Evolutionary conservation across 2,329 filamentous ascomycete genomes (phyloP).

Genomic region (Monilinia fructicola): DNA sequence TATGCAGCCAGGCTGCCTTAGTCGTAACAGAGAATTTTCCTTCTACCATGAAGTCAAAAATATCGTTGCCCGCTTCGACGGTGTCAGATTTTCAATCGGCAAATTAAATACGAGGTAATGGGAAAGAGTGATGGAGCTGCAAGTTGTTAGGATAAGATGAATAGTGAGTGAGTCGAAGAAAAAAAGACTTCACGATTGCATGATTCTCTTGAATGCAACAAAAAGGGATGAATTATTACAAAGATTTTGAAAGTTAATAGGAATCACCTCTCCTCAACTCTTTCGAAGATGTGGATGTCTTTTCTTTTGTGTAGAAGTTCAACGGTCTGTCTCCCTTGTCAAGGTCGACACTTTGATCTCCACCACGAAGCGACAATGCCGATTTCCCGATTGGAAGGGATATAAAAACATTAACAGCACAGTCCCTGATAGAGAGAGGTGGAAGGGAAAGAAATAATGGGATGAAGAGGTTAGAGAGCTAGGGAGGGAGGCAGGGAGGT

Average conservation of each 20-base stretch:
- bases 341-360: constrained; percentile 22
- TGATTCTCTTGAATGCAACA: constrained; percentile 6
- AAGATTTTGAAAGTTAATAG: background rate
- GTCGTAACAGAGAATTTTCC: constrained; percentile 22
- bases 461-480: background rate
- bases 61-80: constrained; percentile 11
- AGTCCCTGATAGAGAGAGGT: constrained; percentile 14
- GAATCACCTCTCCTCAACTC: constrained; percentile 6
- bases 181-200: constrained; percentile 15
- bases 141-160: constrained; percentile 21
- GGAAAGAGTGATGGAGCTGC: constrained; percentile 20
- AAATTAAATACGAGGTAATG: constrained; percentile 13
- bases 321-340: constrained; percentile 23
- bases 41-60: constrained; percentile 31
- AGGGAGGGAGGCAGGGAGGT: background rate
- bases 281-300: constrained; percentile 18
- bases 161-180: constrained; percentile 13
- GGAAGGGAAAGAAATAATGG: background rate
- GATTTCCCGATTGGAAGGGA: constrained; percentile 25
- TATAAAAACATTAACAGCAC: constrained; percentile 14
- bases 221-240: background rate
- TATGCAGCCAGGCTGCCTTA: constrained; percentile 35
- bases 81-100: constrained; percentile 11
- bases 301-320: constrained; percentile 14
- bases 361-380: constrained; percentile 25